Evolutionary conservation across 805 yeast genomes (phyloP).

Genomic region (Zygotorulaspora sp.): DNA sequence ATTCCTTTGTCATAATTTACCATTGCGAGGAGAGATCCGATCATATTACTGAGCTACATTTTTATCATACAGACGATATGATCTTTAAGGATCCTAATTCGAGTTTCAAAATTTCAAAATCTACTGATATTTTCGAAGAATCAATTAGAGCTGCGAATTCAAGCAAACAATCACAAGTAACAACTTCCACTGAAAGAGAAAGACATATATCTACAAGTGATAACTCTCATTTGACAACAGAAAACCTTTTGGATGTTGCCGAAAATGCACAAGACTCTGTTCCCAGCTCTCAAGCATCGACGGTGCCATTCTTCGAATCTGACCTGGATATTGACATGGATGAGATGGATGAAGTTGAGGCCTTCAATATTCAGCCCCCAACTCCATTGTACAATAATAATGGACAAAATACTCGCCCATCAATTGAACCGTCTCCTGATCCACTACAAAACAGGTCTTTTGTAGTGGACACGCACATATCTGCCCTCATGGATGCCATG

Average conservation of each 20-base stretch:
- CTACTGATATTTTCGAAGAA: background rate
- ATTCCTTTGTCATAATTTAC: slow-evolving; percentile 12
- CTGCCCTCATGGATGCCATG: background rate
- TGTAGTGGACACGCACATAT: background rate
- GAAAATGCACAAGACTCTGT: slow-evolving; percentile 5
- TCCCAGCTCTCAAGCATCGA: background rate
- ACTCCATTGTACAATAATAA: background rate
- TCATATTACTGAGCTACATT: slow-evolving; percentile 10
- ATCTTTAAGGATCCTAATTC: background rate
- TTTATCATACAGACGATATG: slow-evolving; percentile 10
- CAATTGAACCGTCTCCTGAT: background rate
- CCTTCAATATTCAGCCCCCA: slow-evolving; percentile 6
- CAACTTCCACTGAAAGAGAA: background rate
- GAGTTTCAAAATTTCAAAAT: background rate
- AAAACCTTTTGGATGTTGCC: background rate
- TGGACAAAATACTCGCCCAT: background rate
- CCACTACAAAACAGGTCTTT: background rate
- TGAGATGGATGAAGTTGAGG: slow-evolving; percentile 16
- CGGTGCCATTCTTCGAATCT: background rate
- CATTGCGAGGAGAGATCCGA: slow-evolving; percentile 11
- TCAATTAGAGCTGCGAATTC: slow-evolving; percentile 1
- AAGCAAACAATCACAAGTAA: background rate
- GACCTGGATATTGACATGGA: slow-evolving; percentile 9
- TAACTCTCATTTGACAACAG: background rate
- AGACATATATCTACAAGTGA: slow-evolving; percentile 1